Base-by-base conservation (phyloP, 371 early-diverging fungal species). In the Mortierella sp. region DNA sequence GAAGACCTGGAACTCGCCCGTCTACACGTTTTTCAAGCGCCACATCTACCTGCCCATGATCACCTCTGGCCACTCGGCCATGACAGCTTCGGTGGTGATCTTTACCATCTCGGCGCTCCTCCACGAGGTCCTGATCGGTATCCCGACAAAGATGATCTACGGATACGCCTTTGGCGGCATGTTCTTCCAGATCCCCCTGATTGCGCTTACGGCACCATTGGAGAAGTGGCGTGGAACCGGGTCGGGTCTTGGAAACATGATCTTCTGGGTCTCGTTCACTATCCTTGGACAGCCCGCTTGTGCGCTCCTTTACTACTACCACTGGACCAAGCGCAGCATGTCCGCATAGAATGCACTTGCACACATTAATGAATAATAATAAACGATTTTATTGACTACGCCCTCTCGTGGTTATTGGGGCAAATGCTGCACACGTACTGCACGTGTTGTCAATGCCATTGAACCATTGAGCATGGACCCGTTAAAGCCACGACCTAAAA, bases 1-100 rank as follows among this genome's bases (percentile, higher is more conserved):
- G 97, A 89, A 95, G 41, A 86, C 94, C 31, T 97, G 97, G 97
- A 97, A 97, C 87, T 86, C 91, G 69, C 97, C 97, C 0, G 95
- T 97, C n/a, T 93, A 96, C 87, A 89, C 91, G 47, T 95, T 92
- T 79, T 93, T 95, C 85, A 97, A 97, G 85, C 92, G 97, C 2
- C 97, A 97, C 80, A 90, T 97, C 8, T 96, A 96, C 86, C 80
- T 96, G 22, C 95, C 95, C 9, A 83, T 94, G 72, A 74, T 91
- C 43, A 86, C 87, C 61, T 68, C 84, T 11, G 92, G 93, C 22
- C 70, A 88, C 4, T 86, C 89, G 1, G 90, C 91, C 1, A 48
- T 73, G 7, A 66, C 85, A 10, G 95, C 95, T 34, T 87, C 90
- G 40, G 71, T 93, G 9, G 75, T 91, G 9, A 94, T 95, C 26